Evolutionary conservation across 495 filamentous ascomycete genomes (phyloP).

Genomic region (Hypoxylon perforatum): DNA sequence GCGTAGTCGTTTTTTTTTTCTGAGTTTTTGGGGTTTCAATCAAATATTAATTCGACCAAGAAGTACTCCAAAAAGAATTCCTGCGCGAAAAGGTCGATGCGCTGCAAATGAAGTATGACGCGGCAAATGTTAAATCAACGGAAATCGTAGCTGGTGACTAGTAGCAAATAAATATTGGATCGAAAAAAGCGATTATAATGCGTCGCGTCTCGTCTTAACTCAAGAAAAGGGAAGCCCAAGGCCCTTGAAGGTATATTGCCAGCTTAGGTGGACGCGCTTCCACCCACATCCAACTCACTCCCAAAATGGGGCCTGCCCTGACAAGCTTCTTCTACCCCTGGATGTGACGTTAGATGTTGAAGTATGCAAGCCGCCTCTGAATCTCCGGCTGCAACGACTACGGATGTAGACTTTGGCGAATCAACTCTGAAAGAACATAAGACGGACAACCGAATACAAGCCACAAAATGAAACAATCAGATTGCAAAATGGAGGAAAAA

Average conservation of each 20-base stretch:
- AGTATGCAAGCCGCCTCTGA: constrained; percentile 19
- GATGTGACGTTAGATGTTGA: constrained; percentile 34
- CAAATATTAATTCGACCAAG: constrained; percentile 14
- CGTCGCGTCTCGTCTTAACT: constrained; percentile 30
- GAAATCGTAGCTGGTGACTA: not conserved
- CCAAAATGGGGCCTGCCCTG: constrained; percentile 30
- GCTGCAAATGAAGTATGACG: not conserved
- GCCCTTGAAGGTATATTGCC: constrained; percentile 29
- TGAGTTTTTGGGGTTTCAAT: constrained; percentile 7
- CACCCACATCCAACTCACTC: constrained; percentile 26
- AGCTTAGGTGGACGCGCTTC: constrained; percentile 34
- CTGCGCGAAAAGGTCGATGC: constrained; percentile 8
- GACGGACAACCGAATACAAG: not conserved
- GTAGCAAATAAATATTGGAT: not conserved
- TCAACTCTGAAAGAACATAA: constrained; percentile 1
- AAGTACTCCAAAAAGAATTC: constrained; percentile 5
- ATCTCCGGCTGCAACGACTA: constrained; percentile 11
- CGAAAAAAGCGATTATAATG: constrained; percentile 7
- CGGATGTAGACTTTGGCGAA: constrained; percentile 17
- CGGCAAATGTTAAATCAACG: not conserved
- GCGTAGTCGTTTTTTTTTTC: constrained; percentile 5
- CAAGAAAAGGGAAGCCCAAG: constrained; percentile 10
- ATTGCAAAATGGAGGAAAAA: constrained; percentile 3
- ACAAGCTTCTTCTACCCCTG: constrained; percentile 39
- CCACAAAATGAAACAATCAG: not conserved